These are phyloP conservation scores for Phytophthora rubi DNA, from an alignment of 352 stramenopile genomes.

Conservation along the genomic window DNA sequence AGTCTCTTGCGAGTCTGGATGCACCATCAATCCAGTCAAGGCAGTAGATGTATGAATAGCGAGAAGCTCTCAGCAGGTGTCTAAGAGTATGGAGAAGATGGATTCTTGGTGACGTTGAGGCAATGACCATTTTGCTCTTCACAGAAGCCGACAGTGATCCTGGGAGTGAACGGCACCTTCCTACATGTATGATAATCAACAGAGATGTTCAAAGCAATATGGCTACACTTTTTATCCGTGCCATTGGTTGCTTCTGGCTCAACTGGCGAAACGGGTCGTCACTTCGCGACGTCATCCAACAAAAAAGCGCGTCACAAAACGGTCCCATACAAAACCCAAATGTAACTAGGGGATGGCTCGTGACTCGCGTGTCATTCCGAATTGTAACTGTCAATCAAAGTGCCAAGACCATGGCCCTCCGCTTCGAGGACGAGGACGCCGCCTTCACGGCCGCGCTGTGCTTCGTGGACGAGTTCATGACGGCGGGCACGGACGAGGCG, in stretches of 20 bases:
- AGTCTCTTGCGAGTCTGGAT: background rate
- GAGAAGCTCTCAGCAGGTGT: too few relatives aligned
- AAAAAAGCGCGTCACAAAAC: constrained; percentile 10
- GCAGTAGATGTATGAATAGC: too few relatives aligned
- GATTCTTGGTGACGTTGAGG: too few relatives aligned
- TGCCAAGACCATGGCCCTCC: constrained; percentile 27
- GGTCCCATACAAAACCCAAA: constrained; percentile 17
- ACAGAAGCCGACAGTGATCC: too few relatives aligned
- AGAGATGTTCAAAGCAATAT: too few relatives aligned
- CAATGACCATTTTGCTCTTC: too few relatives aligned
- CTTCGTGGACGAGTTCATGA: constrained; percentile 45
- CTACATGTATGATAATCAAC: too few relatives aligned
- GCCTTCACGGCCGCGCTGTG: constrained; percentile 47
- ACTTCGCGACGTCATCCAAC: constrained; percentile 15
- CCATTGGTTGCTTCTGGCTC: constrained; percentile 2
- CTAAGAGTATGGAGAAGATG: too few relatives aligned
- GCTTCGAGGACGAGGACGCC: constrained; percentile 40
- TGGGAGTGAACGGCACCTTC: too few relatives aligned
- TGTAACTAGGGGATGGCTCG: constrained; percentile 5
- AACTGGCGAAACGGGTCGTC: constrained; percentile 24
- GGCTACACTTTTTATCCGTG: too few relatives aligned
- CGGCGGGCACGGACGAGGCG: constrained; percentile 18
- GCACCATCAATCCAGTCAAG: background rate
- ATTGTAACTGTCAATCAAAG: constrained; percentile 1
- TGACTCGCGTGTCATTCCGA: constrained; percentile 9